Conservation (phyloP, 148 eudicot genomes). For the Fagopyrum tataricum region DNA sequence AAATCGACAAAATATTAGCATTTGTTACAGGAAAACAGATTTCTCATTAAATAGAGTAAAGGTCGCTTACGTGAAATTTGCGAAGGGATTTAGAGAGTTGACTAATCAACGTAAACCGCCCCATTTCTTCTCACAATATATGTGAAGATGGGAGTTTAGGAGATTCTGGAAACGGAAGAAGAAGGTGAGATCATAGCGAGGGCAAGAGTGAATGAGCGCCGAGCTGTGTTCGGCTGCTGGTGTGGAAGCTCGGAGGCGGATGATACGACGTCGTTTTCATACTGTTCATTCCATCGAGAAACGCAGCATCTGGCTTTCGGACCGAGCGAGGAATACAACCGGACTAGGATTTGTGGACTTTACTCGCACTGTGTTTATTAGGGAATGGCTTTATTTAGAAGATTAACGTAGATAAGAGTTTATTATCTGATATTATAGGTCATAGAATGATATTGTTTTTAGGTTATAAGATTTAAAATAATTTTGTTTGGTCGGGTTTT, state of each 20-base stretch:
- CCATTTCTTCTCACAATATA: slow-evolving; percentile 10
- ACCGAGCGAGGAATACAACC: background rate
- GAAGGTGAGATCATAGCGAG: background rate
- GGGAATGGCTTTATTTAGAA: no score
- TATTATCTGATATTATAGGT: no score
- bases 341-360: slow-evolving; percentile 1
- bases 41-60: background rate
- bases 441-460: no score
- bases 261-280: background rate
- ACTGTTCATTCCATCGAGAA: background rate
- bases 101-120: slow-evolving; percentile 4
- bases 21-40: background rate
- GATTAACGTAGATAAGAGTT: no score
- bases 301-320: slow-evolving; percentile 1
- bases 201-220: background rate
- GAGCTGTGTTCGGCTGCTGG: background rate
- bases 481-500: no score
- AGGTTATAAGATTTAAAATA: no score
- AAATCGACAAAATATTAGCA: background rate
- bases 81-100: slow-evolving; percentile 9
- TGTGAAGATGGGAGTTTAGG: background rate
- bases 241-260: slow-evolving; percentile 8
- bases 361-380: no score
- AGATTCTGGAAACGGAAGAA: background rate
- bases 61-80: background rate